Percentiles rank a stretch among this genome's conserved stretches.
Evolutionary conservation across 2,329 filamentous ascomycete species (phyloP).

Genomic region (Fusarium sp.): DNA sequence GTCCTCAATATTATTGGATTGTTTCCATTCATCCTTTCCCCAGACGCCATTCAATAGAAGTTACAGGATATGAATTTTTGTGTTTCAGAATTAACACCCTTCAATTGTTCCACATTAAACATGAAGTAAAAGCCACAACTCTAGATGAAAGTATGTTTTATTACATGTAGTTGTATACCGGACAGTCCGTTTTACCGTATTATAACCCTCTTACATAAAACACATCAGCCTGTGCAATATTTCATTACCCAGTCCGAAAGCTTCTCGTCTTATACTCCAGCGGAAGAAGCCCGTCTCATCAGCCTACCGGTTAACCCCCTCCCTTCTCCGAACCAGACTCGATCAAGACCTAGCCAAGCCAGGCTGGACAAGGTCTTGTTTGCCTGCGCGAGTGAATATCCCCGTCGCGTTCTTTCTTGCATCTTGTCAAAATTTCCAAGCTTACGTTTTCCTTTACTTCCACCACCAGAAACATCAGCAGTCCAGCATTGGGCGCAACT

Average conservation of each 20-base stretch:
- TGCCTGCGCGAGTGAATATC: slow-evolving; percentile 7
- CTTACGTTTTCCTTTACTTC: neutral
- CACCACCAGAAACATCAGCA: neutral
- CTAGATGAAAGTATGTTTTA: neutral
- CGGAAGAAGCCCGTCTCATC: slow-evolving; percentile 6
- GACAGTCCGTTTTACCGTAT: neutral
- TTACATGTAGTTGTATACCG: neutral
- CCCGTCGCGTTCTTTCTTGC: slow-evolving; percentile 22
- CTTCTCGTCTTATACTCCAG: neutral
- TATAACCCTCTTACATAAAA: neutral
- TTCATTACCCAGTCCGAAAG: neutral
- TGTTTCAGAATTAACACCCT: neutral
- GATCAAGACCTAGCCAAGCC: slow-evolving; percentile 17
- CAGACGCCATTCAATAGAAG: neutral
- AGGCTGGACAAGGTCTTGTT: slow-evolving; percentile 1
- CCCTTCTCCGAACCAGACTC: slow-evolving; percentile 32
- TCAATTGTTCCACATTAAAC: neutral
- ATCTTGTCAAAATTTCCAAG: slow-evolving; percentile 21
- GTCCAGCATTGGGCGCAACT: neutral
- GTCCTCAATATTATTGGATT: too few species aligned
- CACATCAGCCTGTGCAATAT: neutral
- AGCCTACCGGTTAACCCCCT: slow-evolving; percentile 18
- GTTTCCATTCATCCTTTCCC: too few species aligned
- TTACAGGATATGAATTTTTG: neutral
- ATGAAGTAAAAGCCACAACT: neutral